Base-by-base conservation (phyloP, 371 early-diverging fungal species). In the Apophysomyces ossiformis region DNA sequence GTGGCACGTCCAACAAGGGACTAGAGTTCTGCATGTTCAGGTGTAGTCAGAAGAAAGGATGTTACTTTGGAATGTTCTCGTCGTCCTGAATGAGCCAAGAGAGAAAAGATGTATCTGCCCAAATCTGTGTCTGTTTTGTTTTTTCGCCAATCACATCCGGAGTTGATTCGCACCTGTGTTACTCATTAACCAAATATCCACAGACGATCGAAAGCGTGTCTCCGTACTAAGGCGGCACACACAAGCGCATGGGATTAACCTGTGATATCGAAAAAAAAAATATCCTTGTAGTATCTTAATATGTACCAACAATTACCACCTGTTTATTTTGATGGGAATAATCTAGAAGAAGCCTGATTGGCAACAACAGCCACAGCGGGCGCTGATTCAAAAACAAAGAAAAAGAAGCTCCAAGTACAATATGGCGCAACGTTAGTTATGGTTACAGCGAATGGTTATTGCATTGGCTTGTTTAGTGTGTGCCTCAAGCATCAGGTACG, bases 1-100 rank as follows among this genome's bases (percentile, higher is more conserved):
- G 45, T n/a, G 65, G 68, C 8, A 60, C 50, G 58, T 68, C 68
- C 61, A 68, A 59, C 58, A 61, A 65, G 39, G 69, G 69, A 50
- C 64, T 65, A 38, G 63, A 44, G 39, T 69, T 62, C 32, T 61
- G 60, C 69, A 69, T 69, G 60, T 60, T 60, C 7, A 11, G 21
- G 54, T 50, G 21, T 21, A 50, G 54, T 50, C 54, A 50, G 21
- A 18, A 18, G 15, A 26, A 50, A 21, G n/a, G 2, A 18, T 21
- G 54, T 50, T 16, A 26, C 2, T 16, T 50, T 50, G 21, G 21
- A 50, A 50, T 50, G 21, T n/a, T 50, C 54, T 50, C 54, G 54
- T 50, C 54, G 54, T 50, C 54, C 54, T 50, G 54, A 50, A 21
- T 50, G 54, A 50, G 54, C 54, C 54, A 50, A 50, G 54, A 50